Evolutionary conservation across 2,329 filamentous ascomycete genomes (phyloP), one percentile per base, ranked within the genome.

Genomic region (Verticillium tricorpus): DNA sequence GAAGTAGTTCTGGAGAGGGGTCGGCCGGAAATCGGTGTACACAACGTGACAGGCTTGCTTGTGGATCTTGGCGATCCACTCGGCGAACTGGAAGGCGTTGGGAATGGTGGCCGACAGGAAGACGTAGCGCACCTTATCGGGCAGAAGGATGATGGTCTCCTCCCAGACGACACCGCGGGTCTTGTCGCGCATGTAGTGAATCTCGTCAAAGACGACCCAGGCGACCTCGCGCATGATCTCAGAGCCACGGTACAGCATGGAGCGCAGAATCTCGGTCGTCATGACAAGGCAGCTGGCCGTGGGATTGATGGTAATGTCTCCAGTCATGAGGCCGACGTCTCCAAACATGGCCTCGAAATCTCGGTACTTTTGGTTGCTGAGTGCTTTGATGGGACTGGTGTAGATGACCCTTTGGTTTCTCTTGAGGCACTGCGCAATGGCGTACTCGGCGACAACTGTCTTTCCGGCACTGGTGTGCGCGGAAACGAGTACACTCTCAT

Each of bases 161-260:
- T 99, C 95, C 95, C 95, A 99, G 2, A 99, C 95, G 0, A 99
- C 95, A 80, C 95, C 95, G 77, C 95, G 86, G 58, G 87, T 85
- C 77, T 96, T 96, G 77, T 99, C 95, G 71, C 95, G 88, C 87
- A 99, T 89, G 77, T 99, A 99, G 77, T 99, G 95, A 65, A 99
- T 96, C 76, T 99, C 95, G 76, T 99, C 95, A 69, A 99, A 99
- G 2, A 99, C 82, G 1, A 99, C 96, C 95, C 95, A 99, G 15
- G 91, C 93, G 1, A 99, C 96, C 79, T 99, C 95, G 68, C 95
- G 92, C 94, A 99, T 99, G 67, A 99, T 98, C 79, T 99, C 95
- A 0, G 95, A 98, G 63, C 95, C 95, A 68, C 95, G 87, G 76
- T 99, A 99, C 77, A 99, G 75, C 95, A 99, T 99, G 19, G 94